Base-by-base conservation (phyloP, 2,329 filamentous ascomycete genomes). In the Magnaporthiopsis rhizophila region DNA sequence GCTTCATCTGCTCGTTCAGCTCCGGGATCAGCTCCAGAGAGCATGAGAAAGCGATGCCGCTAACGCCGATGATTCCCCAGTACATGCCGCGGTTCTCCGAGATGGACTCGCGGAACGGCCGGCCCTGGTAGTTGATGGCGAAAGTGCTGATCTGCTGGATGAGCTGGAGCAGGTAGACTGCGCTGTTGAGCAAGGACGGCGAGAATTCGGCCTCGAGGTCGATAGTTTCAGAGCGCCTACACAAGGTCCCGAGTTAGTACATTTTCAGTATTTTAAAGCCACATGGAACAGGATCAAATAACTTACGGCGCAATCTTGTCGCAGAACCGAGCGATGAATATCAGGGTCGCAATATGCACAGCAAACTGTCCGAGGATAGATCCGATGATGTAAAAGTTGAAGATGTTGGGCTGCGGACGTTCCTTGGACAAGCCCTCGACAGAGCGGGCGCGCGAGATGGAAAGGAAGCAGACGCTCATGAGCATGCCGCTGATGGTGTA, bases 61-160 rank as follows among this genome's bases (percentile, higher is more conserved):
- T 91, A 21, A 97, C 94, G 68, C 90, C 89, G 57, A 99, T 80
- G 64, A 99, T 92, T 66, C 95, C 95, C 83, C 90, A 99, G 81
- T 95, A 99, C 95, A 99, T 99, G 75, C 91, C 92, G 76, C 88
- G 90, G 82, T 99, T 99, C 79, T 97, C 95, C 6, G 90, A 89
- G 69, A 99, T 92, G 28, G 90, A 90, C 79, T 99, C 95, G 66
- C 95, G 91, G 89, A 99, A 99, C 15, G 95, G 95, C 12, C 95
- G 90, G 65, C 95, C 95, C 78, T 99, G 95, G 81, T 99, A 99
- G 82, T 99, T 99, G 82, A 99, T 97, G 66, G 95, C 93, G 72
- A 99, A 99, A 3, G 95, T 99, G 30, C 93, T 97, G 73, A 99
- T 97, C 77, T 99, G 95, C 77, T 99, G 95, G 76, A 99, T 98